Conservation (phyloP, 768 basidiomycete genomes). For the Phlegmacium glaucopus region DNA sequence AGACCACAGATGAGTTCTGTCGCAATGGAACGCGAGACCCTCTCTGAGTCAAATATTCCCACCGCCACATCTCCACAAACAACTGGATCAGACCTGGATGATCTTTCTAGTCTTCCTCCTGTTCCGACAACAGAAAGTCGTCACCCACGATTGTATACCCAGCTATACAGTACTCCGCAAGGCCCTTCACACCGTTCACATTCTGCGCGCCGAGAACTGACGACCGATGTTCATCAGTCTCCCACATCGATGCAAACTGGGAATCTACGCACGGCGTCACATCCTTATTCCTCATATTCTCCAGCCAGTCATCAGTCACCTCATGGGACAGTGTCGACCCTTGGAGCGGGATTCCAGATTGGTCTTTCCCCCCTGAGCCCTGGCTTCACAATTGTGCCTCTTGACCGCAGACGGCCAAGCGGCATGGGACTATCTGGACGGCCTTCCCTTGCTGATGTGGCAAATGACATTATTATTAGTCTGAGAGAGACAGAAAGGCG, state of each 20-base stretch:
- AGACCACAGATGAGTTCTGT: conserved; percentile 18
- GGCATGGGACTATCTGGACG: conserved; percentile 22
- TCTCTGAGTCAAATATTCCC: conserved; percentile 27
- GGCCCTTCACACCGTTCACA: conserved; percentile 10
- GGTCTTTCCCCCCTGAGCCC: conserved; percentile 74
- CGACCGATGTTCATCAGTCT: conserved; percentile 7
- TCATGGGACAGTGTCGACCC: conserved; percentile 33
- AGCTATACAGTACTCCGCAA: conserved; percentile 14
- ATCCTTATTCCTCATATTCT: conserved; percentile 13
- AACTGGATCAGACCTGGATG: conserved; percentile 5
- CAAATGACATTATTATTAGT: conserved; percentile 17
- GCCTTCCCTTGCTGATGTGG: conserved; percentile 27
- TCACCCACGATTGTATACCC: conserved; percentile 9
- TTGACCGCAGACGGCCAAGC: conserved; percentile 41
- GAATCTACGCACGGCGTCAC: conserved; percentile 16
- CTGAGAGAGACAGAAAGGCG: conserved; percentile 27
- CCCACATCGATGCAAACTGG: conserved; percentile 13
- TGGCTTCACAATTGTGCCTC: conserved; percentile 68
- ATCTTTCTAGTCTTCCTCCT: not conserved
- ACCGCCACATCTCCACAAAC: conserved; percentile 3
- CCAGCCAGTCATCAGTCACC: conserved; percentile 26
- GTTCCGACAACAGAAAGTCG: not conserved
- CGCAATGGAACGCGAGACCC: conserved; percentile 29
- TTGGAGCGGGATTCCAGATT: conserved; percentile 64
- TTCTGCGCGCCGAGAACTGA: not conserved